Conservation (phyloP, 2,329 filamentous ascomycete genomes). For the Tolypocladium album region DNA sequence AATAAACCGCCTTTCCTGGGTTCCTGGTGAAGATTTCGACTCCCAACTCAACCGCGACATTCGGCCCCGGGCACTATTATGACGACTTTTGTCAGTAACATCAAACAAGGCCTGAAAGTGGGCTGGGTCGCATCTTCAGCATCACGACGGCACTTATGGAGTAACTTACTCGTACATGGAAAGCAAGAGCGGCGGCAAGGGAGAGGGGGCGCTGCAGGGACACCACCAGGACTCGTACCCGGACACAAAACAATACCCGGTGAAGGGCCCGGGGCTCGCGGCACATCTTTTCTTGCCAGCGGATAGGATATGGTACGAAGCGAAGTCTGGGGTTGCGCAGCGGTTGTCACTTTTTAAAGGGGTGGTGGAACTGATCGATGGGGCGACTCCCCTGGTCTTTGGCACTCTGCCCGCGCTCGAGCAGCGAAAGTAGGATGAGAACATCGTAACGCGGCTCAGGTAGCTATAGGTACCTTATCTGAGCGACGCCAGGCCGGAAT, state of each 20-base stretch:
- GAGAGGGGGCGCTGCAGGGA: conserved; percentile 14
- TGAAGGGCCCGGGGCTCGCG: conserved; percentile 36
- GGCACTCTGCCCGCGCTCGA: too few relatives aligned
- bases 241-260: conserved; percentile 46
- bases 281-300: conserved; percentile 45
- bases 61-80: conserved; percentile 31
- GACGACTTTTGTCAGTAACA: conserved; percentile 27
- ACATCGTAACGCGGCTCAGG: not conserved
- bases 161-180: too few relatives aligned
- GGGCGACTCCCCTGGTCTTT: not conserved
- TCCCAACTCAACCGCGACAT: conserved; percentile 29
- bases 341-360: conserved; percentile 14
- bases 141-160: conserved; percentile 44
- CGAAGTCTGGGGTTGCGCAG: conserved; percentile 30
- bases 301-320: conserved; percentile 39
- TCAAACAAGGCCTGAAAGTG: conserved; percentile 28
- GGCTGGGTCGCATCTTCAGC: conserved; percentile 37
- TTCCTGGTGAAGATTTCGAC: conserved; percentile 34
- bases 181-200: conserved; percentile 9
- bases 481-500: not conserved
- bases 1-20: conserved; percentile 16
- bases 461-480: too few relatives aligned
- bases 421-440: too few relatives aligned
- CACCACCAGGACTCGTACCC: conserved; percentile 43
- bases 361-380: not conserved